A percentile compares a stretch with the other conserved stretches of the same genome.
These are phyloP conservation scores for Astrephomene gubernaculifera DNA, from an alignment of 139 green algal genomes.

Conservation along the genomic window DNA sequence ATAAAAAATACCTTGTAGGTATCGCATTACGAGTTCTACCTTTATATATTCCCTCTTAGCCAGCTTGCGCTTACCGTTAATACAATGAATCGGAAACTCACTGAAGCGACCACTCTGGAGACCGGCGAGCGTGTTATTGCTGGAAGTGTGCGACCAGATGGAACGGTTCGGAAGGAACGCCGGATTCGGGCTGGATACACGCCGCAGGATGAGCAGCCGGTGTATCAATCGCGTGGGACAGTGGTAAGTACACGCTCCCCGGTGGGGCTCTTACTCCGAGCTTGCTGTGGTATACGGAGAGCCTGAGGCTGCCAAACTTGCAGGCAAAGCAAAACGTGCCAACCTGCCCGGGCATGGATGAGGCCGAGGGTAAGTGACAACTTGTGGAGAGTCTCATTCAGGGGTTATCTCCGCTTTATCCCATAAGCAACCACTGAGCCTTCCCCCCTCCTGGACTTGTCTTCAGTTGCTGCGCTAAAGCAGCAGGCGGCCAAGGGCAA, in stretches of 20 bases:
- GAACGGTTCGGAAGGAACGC: conserved; percentile 74
- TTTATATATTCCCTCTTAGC: not conserved
- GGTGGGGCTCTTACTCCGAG: not conserved
- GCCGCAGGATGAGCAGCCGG: conserved; percentile 88
- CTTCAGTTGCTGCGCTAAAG: not conserved
- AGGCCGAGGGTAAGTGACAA: conserved; percentile 38
- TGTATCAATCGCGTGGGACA: conserved; percentile 66
- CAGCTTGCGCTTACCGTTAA: not conserved
- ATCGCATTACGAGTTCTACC: not conserved
- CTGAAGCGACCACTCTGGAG: not conserved
- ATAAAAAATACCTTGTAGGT: not conserved
- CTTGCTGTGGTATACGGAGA: too few relatives aligned
- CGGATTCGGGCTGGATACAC: conserved; percentile 83
- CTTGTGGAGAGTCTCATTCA: not conserved
- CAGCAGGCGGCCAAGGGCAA: conserved; percentile 9
- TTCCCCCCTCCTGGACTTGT: not conserved
- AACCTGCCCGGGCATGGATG: conserved; percentile 72
- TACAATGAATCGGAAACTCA: not conserved
- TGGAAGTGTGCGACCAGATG: conserved; percentile 33
- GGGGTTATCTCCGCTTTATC: too few relatives aligned
- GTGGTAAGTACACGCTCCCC: conserved; percentile 42
- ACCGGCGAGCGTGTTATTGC: conserved; percentile 40
- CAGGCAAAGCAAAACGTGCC: conserved; percentile 61
- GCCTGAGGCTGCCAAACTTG: not conserved
- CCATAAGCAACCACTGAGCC: too few relatives aligned